Evolutionary conservation across 306 rosid genomes (phyloP), one percentile per base, ranked within the genome.

Genomic region (Malus orientalis): DNA sequence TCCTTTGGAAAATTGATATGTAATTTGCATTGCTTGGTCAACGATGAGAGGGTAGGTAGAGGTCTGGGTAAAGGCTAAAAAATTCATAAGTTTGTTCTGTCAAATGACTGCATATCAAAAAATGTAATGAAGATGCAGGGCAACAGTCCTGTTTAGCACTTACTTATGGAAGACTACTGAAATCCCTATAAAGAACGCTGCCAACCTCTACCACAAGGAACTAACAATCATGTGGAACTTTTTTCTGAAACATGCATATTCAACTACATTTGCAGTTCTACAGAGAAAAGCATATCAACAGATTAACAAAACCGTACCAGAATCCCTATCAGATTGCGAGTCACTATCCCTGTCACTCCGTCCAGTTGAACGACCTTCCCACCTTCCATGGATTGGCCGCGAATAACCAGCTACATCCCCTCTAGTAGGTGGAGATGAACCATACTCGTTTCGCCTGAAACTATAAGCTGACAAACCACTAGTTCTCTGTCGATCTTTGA

Each of bases 401-500:
- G 92, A 85, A 89, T 82, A 80, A 81, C 85, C 81, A 81, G 67
- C 82, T 15, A 49, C 58, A 67, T 91, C 99, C 58, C 91, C 97
- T 81, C 84, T 87, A 63, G 84, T 85, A 74, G 98, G 99, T 70
- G 99, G 99, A 51, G 99, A 93, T 70, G 97, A 85, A 70, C 96
- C 84, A 78, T 85, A 86, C 36, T 93, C 96, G 62, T 69, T 87
- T 45, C 84, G 96, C 81, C 90, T 88, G 82, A 86, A 87, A 86
- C 78, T 87, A 84, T 78, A 85, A 20, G 71, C 74, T 53, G 97
- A 80, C 67, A 93, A 81, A 74, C 87, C 89, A 60, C 93, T 88
- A 59, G 91, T 82, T 87, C 96, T 91, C 69, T 86, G 96, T 60
- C 91, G 86, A 49, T 91, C 98, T 72, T 55, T 84, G 67, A 73